Conservation (phyloP, 768 basidiomycete genomes). For the Boletus huronensis region DNA sequence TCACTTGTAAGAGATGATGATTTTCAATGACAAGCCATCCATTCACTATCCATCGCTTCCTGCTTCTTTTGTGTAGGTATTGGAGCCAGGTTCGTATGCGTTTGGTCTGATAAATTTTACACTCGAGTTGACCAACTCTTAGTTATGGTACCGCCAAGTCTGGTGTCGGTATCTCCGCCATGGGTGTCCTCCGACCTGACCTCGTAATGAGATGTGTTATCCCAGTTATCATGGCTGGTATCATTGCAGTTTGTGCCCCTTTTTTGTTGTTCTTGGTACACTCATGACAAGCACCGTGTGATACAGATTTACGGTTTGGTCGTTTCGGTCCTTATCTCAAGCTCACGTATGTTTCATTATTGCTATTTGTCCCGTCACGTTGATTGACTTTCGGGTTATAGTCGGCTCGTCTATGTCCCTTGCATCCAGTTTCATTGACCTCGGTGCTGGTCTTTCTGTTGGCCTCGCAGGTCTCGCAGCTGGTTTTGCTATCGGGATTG, state of each 20-base stretch:
- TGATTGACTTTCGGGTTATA: slow-evolving; percentile 26
- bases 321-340: slow-evolving; percentile 95
- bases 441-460: slow-evolving; percentile 90
- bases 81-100: slow-evolving; percentile 67
- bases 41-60: not conserved
- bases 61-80: slow-evolving; percentile 50
- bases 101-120: not conserved
- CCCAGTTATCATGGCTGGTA: slow-evolving; percentile 99
- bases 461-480: slow-evolving; percentile 94
- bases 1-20: slow-evolving; percentile 72
- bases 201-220: slow-evolving; percentile 98
- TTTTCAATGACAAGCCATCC: not conserved
- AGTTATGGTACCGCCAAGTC: slow-evolving; percentile 99
- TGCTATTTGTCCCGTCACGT: not conserved
- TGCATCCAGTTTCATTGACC: slow-evolving; percentile 89
- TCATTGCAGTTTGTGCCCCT: slow-evolving; percentile 81
- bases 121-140: not conserved
- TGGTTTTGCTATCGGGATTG: slow-evolving; percentile 97
- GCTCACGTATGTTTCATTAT: slow-evolving; percentile 60
- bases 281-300: not conserved
- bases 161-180: slow-evolving; percentile 95
- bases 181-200: slow-evolving; percentile 96
- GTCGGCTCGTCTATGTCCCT: slow-evolving; percentile 80
- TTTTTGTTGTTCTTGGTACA: not conserved
- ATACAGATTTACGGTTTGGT: slow-evolving; percentile 93